These are phyloP conservation scores for Xerocomellus intermedius DNA, from an alignment of 768 basidiomycete species.

Conservation along the genomic window DNA sequence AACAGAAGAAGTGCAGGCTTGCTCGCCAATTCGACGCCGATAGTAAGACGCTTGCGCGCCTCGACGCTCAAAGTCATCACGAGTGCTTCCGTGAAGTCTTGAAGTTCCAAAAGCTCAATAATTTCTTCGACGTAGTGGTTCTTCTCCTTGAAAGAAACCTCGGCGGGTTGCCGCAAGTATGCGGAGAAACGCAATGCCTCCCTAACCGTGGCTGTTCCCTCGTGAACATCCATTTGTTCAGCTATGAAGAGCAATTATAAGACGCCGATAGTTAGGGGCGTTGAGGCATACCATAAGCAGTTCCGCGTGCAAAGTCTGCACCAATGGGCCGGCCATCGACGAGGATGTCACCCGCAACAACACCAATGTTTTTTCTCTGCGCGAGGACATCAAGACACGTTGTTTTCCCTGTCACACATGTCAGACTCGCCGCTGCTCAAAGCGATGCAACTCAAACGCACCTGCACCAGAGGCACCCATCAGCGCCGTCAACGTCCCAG, in stretches of 20 bases:
- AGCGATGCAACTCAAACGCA: slow-evolving; percentile 27
- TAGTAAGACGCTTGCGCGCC: slow-evolving; percentile 82
- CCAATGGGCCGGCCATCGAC: slow-evolving; percentile 64
- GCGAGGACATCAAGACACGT: slow-evolving; percentile 76
- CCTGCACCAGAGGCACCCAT: slow-evolving; percentile 87
- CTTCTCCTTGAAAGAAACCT: slow-evolving; percentile 69
- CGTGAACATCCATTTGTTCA: slow-evolving; percentile 87
- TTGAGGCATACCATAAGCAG: slow-evolving; percentile 62
- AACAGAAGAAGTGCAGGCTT: slow-evolving; percentile 41
- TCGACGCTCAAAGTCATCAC: slow-evolving; percentile 68
- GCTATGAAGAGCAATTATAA: slow-evolving; percentile 39
- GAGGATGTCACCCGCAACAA: slow-evolving; percentile 60
- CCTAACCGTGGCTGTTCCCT: slow-evolving; percentile 77
- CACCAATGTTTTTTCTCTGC: slow-evolving; percentile 69
- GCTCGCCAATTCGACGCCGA: slow-evolving; percentile 88
- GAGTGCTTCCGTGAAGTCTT: slow-evolving; percentile 80
- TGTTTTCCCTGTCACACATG: slow-evolving; percentile 54
- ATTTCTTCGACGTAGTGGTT: slow-evolving; percentile 79
- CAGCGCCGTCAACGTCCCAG: slow-evolving; percentile 83
- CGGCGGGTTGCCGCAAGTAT: slow-evolving; percentile 73
- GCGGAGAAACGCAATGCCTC: slow-evolving; percentile 87
- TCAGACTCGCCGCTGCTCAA: background rate
- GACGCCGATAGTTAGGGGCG: slow-evolving; percentile 19
- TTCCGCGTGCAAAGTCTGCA: slow-evolving; percentile 60
- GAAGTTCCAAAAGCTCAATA: slow-evolving; percentile 80